These are phyloP conservation scores for Quercus alba DNA, from an alignment of 306 rosid genomes.

Conservation along the genomic window DNA sequence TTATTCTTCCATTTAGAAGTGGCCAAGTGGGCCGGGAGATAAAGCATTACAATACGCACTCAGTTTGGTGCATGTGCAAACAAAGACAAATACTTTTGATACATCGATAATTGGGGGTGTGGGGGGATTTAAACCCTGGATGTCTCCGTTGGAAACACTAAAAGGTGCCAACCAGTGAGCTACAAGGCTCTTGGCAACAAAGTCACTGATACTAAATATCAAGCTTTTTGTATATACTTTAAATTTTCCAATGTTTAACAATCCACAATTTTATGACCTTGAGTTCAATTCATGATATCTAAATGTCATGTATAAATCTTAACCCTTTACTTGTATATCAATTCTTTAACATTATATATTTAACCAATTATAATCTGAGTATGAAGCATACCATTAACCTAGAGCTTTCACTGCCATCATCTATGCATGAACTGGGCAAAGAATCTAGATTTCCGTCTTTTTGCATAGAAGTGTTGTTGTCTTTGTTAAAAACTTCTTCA, in stretches of 20 bases:
- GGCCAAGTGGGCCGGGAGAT: too few species aligned
- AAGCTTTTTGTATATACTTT: background rate
- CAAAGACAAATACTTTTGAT: background rate
- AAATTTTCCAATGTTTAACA: conserved; percentile 4
- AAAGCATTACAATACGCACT: too few species aligned
- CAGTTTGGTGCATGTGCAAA: background rate
- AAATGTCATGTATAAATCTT: too few species aligned
- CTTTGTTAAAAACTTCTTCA: conserved; percentile 14
- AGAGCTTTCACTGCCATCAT: conserved; percentile 21
- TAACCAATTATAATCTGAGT: background rate
- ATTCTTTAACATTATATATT: background rate
- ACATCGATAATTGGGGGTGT: too few species aligned
- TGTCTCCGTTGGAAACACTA: too few species aligned
- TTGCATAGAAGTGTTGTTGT: background rate
- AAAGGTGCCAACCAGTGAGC: too few species aligned
- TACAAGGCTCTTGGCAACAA: too few species aligned
- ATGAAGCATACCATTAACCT: conserved; percentile 42
- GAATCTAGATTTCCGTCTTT: conserved; percentile 22
- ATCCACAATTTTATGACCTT: background rate
- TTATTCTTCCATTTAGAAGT: background rate
- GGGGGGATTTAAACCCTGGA: too few species aligned
- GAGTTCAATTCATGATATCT: too few species aligned
- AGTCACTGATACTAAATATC: background rate
- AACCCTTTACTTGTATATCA: too few species aligned
- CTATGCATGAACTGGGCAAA: conserved; percentile 10